Evolutionary conservation across 352 stramenopile species (phyloP), one percentile per base, ranked within the genome.

Genomic region (Peronosclerospora sorghi): DNA sequence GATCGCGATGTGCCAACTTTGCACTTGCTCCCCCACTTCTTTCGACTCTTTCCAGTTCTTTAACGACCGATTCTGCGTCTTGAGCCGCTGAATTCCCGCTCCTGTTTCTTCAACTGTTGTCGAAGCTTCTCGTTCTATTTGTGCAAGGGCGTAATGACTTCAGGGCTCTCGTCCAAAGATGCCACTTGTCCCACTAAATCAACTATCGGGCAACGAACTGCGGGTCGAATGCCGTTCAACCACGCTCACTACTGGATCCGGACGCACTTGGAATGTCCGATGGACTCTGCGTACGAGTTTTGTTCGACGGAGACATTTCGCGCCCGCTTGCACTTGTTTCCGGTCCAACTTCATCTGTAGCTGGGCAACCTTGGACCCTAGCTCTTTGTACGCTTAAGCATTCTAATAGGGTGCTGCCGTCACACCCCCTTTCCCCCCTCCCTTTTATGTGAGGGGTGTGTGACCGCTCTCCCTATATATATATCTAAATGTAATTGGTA

Each of bases 21-120:
- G 80, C 26, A 92, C 80, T 23, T 90, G 84, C 27, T 92, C 80
- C 14, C 84, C 77, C 21, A 92, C 74, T 49, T 90, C 77, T 51
- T 90, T 90, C 2, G 73, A 86, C 48, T 92, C 73, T 42, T 89
- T 75, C 75, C 76, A 86, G 36, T 90, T 81, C 41, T 80, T 79
- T 9, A 92, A 61, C 8, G 62, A 86, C 19, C 80, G 71, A 20
- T 86, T 87, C 32, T 92, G 75, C 1, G 59, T 62, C 52, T 86
- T 86, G 0, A 92, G 51, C n/a, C 60, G 61, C 44, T 88, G 69
- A 32, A 88, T 83, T 42, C 87, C 71, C 0, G 63, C 37, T 90
- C 77, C 28, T 87, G 80, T 19, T 72, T 63, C 32, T 86, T 74
- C 2, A 92, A 48, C 36, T 88, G 74, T 28, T 73, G 64, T 17